These are phyloP conservation scores for Buddleja alternifolia DNA, from an alignment of 257 asterid genomes.

Conservation along the genomic window DNA sequence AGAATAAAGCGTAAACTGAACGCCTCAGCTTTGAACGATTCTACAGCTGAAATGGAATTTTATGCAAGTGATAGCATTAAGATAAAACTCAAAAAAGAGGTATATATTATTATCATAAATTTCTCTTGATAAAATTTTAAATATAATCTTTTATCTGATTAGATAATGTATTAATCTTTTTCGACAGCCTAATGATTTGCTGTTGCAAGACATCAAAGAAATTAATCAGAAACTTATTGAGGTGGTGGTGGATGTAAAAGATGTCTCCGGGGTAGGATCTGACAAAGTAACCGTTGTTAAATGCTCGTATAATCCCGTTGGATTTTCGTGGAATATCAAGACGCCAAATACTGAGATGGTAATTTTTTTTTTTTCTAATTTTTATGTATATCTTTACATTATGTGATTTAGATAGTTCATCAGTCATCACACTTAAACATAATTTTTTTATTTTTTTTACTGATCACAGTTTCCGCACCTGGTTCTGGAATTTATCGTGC, in stretches of 20 bases:
- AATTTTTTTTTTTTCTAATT: too few relatives aligned
- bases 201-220: slow-evolving; percentile 54
- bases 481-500: slow-evolving; percentile 45
- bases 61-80: slow-evolving; percentile 17
- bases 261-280: slow-evolving; percentile 20
- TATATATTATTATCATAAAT: slow-evolving; percentile 8
- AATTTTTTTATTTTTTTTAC: background rate
- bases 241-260: slow-evolving; percentile 46
- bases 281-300: slow-evolving; percentile 37
- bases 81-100: slow-evolving; percentile 42
- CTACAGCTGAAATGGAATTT: slow-evolving; percentile 6
- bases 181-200: slow-evolving; percentile 36
- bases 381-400: background rate
- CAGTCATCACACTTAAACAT: background rate
- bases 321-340: slow-evolving; percentile 22
- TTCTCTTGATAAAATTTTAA: too few relatives aligned
- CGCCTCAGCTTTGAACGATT: slow-evolving; percentile 13
- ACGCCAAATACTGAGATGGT: slow-evolving; percentile 35
- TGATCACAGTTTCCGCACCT: slow-evolving; percentile 50
- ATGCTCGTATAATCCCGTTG: slow-evolving; percentile 50
- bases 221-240: slow-evolving; percentile 48
- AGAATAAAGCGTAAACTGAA: slow-evolving; percentile 36
- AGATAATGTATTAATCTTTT: background rate
- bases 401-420: too few relatives aligned
- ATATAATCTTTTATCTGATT: background rate